A percentile compares a stretch with the other conserved stretches of the same genome.
Evolutionary conservation across 164 flowering plant genomes (phyloP).

Genomic region (Aristolochia californica): DNA sequence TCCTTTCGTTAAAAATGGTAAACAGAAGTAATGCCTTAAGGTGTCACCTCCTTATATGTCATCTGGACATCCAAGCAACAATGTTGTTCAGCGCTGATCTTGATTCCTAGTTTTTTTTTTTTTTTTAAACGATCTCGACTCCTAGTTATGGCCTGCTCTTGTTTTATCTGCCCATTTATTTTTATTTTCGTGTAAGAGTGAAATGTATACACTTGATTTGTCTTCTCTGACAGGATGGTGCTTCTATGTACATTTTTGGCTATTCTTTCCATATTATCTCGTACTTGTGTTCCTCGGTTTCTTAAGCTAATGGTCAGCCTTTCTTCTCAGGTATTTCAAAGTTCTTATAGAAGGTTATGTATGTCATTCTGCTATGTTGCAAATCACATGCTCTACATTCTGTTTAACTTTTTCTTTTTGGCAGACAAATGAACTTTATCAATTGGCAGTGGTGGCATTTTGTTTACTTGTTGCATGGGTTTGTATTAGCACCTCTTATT

Average conservation of each 20-base stretch:
- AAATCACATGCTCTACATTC: no score
- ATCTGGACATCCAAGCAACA: no score
- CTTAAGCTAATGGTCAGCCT: constrained; percentile 90
- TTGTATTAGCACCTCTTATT: constrained; percentile 22
- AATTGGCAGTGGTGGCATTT: constrained; percentile 90
- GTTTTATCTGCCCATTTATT: not conserved
- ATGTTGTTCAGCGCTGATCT: no score
- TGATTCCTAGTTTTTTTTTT: no score
- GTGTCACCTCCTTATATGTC: no score
- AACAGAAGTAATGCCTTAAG: no score
- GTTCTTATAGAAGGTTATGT: no score
- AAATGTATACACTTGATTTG: not conserved
- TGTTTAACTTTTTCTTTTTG: constrained; percentile 7
- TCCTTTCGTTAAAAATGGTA: no score
- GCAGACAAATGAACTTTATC: constrained; percentile 98
- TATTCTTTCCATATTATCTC: constrained; percentile 53
- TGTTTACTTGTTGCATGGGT: constrained; percentile 99
- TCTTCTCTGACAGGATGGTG: constrained; percentile 45
- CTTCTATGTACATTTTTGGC: constrained; percentile 60
- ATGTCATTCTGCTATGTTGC: no score
- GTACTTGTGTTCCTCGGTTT: constrained; percentile 83
- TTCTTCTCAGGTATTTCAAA: constrained; percentile 59
- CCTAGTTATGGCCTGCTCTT: no score
- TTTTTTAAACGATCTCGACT: no score
- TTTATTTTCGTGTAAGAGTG: not conserved